Base-by-base conservation (phyloP, 2,329 filamentous ascomycete genomes). In the Colletotrichum noveboracense region DNA sequence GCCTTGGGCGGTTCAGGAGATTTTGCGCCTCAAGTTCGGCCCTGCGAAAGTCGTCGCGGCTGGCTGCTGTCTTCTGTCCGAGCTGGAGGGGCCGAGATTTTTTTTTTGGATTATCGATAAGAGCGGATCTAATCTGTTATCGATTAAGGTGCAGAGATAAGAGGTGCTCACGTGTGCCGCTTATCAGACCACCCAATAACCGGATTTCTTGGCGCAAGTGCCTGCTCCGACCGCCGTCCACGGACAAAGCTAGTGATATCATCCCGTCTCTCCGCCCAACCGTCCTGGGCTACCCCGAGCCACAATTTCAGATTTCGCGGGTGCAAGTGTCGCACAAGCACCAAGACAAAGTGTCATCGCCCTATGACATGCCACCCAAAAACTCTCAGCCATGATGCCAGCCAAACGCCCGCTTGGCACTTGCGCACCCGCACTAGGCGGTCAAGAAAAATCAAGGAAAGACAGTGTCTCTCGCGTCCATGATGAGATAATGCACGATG, bases 71-170 rank as follows among this genome's bases (percentile, higher is more conserved):
- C 43, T 52, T 6, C 43, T 6, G 64, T 55, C 65, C 34, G 26
- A 71, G 60, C 66, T 75, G 66, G 71, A 76, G 71, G 74, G 74
- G 71, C 65, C 36, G 34, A 64, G 71, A 76, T 74, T 76, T 76
- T 72, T 76, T 75, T 71, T 71, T 61, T 28, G 14, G 38, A 38
- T 48, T 76, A 75, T 76, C 74, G 70, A 70, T 74, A 73, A 13
- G 62, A 38, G 9, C 32, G 13, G 13, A 58, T 34, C 38, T 60
- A n/a, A 60, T 18, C 16, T 18, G 2, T 24, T 64, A 67, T 73
- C 73, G 61, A 32, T 28, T 18, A 0, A 5, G 3, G 10, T 12
- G 56, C 64, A 69, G 3, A 36, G 14, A 13, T 9, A 36, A 28
- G 10, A 30, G 5, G 1, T 32, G 16, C 30, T 65, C 68, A 70